Evolutionary conservation across 2,329 filamentous ascomycete species (phyloP).

Genomic region (Pseudodiploospora longispora): DNA sequence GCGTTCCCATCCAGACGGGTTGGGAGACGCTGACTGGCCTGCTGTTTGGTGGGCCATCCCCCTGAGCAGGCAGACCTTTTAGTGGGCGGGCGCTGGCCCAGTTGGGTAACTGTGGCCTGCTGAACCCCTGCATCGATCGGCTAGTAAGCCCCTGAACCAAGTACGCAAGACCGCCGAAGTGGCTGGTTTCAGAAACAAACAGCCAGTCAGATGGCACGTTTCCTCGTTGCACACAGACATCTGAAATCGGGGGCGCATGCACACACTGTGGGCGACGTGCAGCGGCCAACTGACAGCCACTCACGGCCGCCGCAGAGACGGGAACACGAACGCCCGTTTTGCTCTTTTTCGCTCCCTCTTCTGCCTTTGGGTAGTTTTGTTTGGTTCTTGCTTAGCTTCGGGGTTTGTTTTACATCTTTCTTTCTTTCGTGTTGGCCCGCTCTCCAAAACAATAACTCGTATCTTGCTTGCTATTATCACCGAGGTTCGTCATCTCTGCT

Average conservation of each 20-base stretch:
- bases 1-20: constrained; percentile 2
- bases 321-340: neutral
- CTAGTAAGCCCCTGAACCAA: constrained; percentile 4
- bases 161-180: constrained; percentile 6
- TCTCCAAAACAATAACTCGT: no score
- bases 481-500: no score
- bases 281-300: constrained; percentile 2
- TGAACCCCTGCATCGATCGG: no score
- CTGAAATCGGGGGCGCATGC: neutral
- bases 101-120: neutral
- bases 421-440: no score
- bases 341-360: no score
- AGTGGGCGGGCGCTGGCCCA: neutral
- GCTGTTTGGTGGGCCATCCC: constrained; percentile 1
- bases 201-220: constrained; percentile 6
- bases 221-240: constrained; percentile 1
- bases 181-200: constrained; percentile 8
- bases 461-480: no score
- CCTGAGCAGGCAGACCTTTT: neutral
- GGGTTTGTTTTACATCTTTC: no score
- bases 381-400: no score
- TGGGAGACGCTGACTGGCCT: constrained; percentile 4
- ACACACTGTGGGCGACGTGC: no score
- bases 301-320: constrained; percentile 5
- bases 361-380: no score